Evolutionary conservation across 352 stramenopile genomes (phyloP).

Genomic region (Plasmopara muralis): DNA sequence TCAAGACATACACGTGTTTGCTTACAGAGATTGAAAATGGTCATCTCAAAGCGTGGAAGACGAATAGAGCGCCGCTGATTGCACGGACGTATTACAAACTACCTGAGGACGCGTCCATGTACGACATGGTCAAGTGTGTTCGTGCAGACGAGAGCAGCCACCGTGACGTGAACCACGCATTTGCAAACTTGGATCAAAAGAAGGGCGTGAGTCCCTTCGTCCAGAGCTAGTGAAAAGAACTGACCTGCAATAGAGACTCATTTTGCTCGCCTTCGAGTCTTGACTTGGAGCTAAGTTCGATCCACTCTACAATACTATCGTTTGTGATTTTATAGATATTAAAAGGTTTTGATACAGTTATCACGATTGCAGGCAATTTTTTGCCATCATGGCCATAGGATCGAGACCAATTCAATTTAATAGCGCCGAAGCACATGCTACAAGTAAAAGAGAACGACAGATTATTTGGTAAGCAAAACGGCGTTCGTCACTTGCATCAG

Average conservation of each 20-base stretch:
- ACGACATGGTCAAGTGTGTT: constrained; percentile 84
- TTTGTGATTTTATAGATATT: no score
- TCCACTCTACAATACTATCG: no score
- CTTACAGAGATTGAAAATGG: constrained; percentile 84
- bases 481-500: no score
- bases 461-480: no score
- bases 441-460: no score
- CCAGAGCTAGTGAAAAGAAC: constrained; percentile 11
- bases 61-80: constrained; percentile 59
- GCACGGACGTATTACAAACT: constrained; percentile 87
- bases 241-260: not conserved
- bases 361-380: no score
- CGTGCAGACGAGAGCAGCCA: constrained; percentile 86
- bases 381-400: no score
- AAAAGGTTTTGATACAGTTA: no score
- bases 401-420: no score
- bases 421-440: no score
- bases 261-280: no score
- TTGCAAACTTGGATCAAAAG: constrained; percentile 48
- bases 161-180: constrained; percentile 79
- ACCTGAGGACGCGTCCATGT: constrained; percentile 54
- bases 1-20: constrained; percentile 89
- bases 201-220: constrained; percentile 49
- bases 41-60: constrained; percentile 71
- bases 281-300: no score